Percentiles rank a stretch among this genome's conserved stretches.
Evolutionary conservation across 2,329 filamentous ascomycete genomes (phyloP).

Genomic region (Leptographium lundbergii): DNA sequence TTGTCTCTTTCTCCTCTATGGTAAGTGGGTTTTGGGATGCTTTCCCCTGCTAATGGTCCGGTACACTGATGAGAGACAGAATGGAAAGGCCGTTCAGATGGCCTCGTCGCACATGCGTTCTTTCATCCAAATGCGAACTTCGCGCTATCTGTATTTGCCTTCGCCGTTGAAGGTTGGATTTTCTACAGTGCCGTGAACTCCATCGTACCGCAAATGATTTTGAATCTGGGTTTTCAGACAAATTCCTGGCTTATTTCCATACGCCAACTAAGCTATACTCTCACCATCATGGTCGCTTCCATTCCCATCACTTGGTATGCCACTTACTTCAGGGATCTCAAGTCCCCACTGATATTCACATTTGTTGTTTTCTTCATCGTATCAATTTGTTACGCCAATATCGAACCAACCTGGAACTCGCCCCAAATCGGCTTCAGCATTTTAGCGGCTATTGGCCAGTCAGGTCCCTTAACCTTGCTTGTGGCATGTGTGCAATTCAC

Average conservation of each 20-base stretch:
- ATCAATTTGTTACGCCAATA: conserved; percentile 30
- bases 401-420: conserved; percentile 28
- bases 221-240: conserved; percentile 34
- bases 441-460: conserved; percentile 33
- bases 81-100: conserved; percentile 41
- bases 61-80: conserved; percentile 22
- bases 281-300: conserved; percentile 26
- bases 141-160: conserved; percentile 39
- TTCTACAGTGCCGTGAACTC: conserved; percentile 42
- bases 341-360: conserved; percentile 30
- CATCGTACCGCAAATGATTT: conserved; percentile 33
- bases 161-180: conserved; percentile 46
- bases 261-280: conserved; percentile 31
- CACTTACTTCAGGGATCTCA: conserved; percentile 34
- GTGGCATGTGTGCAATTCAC: conserved; percentile 39
- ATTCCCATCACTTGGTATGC: conserved; percentile 32
- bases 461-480: conserved; percentile 35
- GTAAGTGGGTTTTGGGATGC: conserved; percentile 15
- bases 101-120: conserved; percentile 42
- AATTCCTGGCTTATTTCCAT: conserved; percentile 33
- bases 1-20: conserved; percentile 25
- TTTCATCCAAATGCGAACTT: conserved; percentile 42
- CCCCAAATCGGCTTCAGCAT: conserved; percentile 36
- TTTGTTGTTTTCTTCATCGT: conserved; percentile 34
- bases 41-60: not conserved